These are phyloP conservation scores for Phytophthora fragariae DNA, from an alignment of 352 stramenopile species.

Conservation along the genomic window DNA sequence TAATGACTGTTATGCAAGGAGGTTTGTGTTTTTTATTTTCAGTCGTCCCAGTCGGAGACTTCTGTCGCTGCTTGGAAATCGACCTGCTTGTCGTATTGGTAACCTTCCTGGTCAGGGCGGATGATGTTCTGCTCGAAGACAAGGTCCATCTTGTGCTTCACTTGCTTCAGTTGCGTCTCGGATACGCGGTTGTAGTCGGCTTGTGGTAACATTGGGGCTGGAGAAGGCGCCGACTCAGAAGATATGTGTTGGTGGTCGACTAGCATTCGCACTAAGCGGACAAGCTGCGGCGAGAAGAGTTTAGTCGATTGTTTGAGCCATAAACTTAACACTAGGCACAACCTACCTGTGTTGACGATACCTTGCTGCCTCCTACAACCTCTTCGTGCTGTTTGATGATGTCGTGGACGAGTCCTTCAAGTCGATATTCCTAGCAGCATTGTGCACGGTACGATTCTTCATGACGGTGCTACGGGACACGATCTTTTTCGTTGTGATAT, in stretches of 20 bases:
- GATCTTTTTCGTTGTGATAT: neutral
- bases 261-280: conserved; percentile 57
- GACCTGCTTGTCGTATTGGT: conserved; percentile 78
- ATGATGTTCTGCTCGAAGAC: conserved; percentile 74
- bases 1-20: conserved; percentile 45
- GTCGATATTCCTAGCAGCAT: conserved; percentile 30
- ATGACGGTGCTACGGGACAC: neutral
- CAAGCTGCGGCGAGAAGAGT: conserved; percentile 39
- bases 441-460: neutral
- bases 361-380: conserved; percentile 50
- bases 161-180: conserved; percentile 70
- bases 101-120: conserved; percentile 58
- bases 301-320: neutral
- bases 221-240: conserved; percentile 1
- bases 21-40: neutral
- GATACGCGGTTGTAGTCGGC: conserved; percentile 86
- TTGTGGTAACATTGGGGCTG: conserved; percentile 44
- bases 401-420: conserved; percentile 47
- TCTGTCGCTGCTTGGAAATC: conserved; percentile 55
- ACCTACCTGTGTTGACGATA: conserved; percentile 54
- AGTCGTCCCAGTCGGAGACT: conserved; percentile 70
- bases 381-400: conserved; percentile 50
- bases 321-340: neutral
- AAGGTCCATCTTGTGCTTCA: conserved; percentile 77
- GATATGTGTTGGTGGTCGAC: conserved; percentile 23